Evolutionary conservation across 2,329 filamentous ascomycete genomes (phyloP).

Genomic region (Aurifilum marmelostoma): DNA sequence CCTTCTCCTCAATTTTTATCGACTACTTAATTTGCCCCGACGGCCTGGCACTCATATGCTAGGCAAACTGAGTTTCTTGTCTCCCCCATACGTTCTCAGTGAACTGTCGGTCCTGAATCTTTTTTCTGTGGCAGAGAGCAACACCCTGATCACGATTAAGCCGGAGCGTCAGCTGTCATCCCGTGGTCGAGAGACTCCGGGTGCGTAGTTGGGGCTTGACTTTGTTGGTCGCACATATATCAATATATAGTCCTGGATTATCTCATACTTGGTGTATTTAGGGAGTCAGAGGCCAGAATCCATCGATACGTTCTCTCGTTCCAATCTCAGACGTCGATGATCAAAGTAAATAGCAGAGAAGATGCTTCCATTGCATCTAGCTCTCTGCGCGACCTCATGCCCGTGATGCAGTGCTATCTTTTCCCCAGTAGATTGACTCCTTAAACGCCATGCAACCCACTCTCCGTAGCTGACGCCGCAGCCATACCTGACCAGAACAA

Average conservation of each 20-base stretch:
- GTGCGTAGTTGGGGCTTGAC: conserved; percentile 95
- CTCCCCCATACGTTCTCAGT: conserved; percentile 76
- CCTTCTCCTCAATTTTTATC: too few relatives aligned
- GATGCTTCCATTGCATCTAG: background rate
- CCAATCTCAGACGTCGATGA: too few relatives aligned
- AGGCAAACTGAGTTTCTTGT: conserved; percentile 66
- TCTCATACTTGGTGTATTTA: too few relatives aligned
- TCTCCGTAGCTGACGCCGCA: background rate
- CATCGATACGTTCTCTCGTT: background rate
- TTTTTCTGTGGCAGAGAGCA: conserved; percentile 69
- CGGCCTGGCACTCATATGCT: conserved; percentile 53
- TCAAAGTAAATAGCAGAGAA: background rate
- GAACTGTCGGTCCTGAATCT: conserved; percentile 61
- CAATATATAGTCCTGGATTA: conserved; percentile 23
- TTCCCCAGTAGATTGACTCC: background rate
- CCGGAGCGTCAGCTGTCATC: conserved; percentile 88
- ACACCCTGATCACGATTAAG: conserved; percentile 86
- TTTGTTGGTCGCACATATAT: conserved; percentile 81
- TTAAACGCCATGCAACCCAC: conserved; percentile 21
- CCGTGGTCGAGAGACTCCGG: conserved; percentile 74
- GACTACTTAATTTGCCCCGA: conserved; percentile 50
- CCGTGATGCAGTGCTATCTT: background rate
- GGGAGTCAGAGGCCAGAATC: too few relatives aligned
- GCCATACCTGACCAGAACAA: too few relatives aligned
- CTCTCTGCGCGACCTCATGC: conserved; percentile 9